Conservation (phyloP, 164 flowering plant genomes). For the Protea cynaroides region DNA sequence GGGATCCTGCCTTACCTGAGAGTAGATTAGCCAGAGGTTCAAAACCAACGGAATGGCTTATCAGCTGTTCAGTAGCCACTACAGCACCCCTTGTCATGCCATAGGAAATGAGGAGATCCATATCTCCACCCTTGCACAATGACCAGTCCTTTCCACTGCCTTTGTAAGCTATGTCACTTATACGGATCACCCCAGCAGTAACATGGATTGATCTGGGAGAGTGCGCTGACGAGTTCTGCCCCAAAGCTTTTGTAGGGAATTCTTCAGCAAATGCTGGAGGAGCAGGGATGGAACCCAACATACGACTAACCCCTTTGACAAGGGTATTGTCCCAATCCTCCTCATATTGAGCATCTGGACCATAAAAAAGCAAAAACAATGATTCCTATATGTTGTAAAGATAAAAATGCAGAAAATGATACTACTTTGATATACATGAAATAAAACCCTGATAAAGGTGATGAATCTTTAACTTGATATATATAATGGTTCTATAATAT, state of each 20-base stretch:
- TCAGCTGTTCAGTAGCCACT: constrained; percentile 5
- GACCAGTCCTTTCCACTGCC: constrained; percentile 32
- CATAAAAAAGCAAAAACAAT: neutral
- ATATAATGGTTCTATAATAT: too few species aligned
- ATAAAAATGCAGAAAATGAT: neutral
- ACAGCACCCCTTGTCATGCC: constrained; percentile 17
- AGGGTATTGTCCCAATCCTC: constrained; percentile 19
- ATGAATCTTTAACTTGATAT: too few species aligned
- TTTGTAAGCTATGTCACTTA: constrained; percentile 23
- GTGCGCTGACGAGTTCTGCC: constrained; percentile 29
- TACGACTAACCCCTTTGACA: constrained; percentile 31
- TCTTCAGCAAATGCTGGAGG: constrained; percentile 67
- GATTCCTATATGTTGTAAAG: neutral
- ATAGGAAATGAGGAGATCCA: constrained; percentile 31
- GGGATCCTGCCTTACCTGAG: constrained; percentile 28
- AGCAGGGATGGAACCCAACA: constrained; percentile 52
- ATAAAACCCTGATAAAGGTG: too few species aligned
- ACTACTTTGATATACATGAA: too few species aligned
- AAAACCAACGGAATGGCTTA: neutral
- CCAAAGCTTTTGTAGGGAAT: constrained; percentile 36
- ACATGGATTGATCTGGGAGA: constrained; percentile 49
- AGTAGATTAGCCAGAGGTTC: constrained; percentile 13
- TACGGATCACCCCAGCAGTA: constrained; percentile 53
- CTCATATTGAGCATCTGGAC: constrained; percentile 34
- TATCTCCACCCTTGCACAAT: constrained; percentile 27